Base-by-base conservation (phyloP, 805 yeast species). In the Hanseniaspora valbyensis region DNA sequence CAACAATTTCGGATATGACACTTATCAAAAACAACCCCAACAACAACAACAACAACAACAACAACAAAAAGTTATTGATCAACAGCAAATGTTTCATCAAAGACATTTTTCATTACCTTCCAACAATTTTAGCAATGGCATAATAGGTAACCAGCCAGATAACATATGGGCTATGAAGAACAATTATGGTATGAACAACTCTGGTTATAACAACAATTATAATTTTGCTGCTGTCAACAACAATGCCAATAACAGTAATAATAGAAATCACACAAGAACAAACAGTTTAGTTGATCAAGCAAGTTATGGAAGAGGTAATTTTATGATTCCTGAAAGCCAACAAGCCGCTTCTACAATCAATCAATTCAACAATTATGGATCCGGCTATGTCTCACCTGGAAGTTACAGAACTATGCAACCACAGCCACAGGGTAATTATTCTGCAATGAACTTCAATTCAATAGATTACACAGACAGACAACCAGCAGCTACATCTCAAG, bases 21-120 rank as follows among this genome's bases (percentile, higher is more conserved):
- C 21, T 14, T 34, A 34, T 18, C 39, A 34, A 18, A 34, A 32
- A 7, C 14, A 34, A 8, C 39, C n/a, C n/a, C 30, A 21, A 22
- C 24, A 34, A 25, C 16, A 9, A 18, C 7, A 21, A n/a, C 21
- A n/a, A 41, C 18, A 18, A 19, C 44, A 7, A 24, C 33, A 29
- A 10, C n/a, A n/a, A n/a, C 14, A 34, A 8, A 21, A 32, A 29
- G 22, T 45, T 21, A 30, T 44, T 25, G 28, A 24, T 21, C 37
- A 43, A 24, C 49, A 44, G 30, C 26, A 25, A n/a, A 29, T 41
- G 25, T n/a, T 25, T n/a, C 66, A 62, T 52, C 54, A 62, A 40
- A 65, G 67, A 46, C 64, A 63, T 52, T 59, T 56, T 41, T 64
- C 68, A 3, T 50, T 65, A 26, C 67, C 66, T 18, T 60, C 65